Evolutionary conservation across 768 basidiomycete species (phyloP).

Genomic region (Mycena venus): DNA sequence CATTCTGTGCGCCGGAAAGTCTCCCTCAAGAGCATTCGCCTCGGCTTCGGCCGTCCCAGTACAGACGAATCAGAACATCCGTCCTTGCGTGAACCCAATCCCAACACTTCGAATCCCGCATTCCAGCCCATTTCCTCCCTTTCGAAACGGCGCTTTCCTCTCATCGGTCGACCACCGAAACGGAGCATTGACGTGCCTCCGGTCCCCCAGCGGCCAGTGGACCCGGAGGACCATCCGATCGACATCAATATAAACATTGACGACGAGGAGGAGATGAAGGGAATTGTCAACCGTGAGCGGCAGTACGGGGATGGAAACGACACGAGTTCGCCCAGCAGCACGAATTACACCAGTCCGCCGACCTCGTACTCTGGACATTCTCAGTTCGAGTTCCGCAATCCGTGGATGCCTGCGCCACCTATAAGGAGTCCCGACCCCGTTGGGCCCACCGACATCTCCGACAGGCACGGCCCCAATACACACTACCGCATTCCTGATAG

Average conservation of each 20-base stretch:
- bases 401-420: slow-evolving; percentile 40
- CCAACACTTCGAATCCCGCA: slow-evolving; percentile 42
- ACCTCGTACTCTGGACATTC: slow-evolving; percentile 50
- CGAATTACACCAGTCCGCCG: too few relatives aligned
- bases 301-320: slow-evolving; percentile 41
- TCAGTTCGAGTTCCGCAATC: slow-evolving; percentile 41
- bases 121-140: slow-evolving; percentile 28
- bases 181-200: slow-evolving; percentile 13
- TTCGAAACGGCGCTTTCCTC: not conserved
- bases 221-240: slow-evolving; percentile 49
- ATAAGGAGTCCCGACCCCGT: not conserved
- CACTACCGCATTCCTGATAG: slow-evolving; percentile 29
- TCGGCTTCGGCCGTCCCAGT: slow-evolving; percentile 33
- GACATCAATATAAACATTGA: slow-evolving; percentile 72
- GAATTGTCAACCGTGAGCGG: slow-evolving; percentile 73
- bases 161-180: not conserved
- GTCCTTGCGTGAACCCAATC: slow-evolving; percentile 50
- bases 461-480: slow-evolving; percentile 36
- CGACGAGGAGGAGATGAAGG: slow-evolving; percentile 75
- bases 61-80: slow-evolving; percentile 50
- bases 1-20: slow-evolving; percentile 55
- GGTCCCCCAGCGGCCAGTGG: slow-evolving; percentile 11
- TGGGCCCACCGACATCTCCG: slow-evolving; percentile 1
- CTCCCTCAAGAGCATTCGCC: slow-evolving; percentile 55
- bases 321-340: slow-evolving; percentile 55